A percentile compares a stretch with the other conserved stretches of the same genome.
phyloP scores from a whole-genome alignment of 495 filamentous ascomycete species.

The Extremus antarcticus region DNA sequence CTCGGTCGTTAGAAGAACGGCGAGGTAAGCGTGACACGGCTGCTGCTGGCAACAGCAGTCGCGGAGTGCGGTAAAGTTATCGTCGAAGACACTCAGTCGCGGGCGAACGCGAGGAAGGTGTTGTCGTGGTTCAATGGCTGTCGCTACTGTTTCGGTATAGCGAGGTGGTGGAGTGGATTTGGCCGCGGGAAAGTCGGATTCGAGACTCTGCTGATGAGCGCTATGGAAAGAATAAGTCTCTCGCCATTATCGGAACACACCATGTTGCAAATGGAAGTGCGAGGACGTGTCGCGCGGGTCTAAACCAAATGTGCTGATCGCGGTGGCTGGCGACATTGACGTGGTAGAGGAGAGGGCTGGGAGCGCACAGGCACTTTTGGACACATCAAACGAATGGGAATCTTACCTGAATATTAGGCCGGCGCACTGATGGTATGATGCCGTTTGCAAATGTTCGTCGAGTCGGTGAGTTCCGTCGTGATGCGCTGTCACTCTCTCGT shows the following conservation, averaged over 20 bases:
- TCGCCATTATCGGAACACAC: no score
- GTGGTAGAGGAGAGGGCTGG: no score
- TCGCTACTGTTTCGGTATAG: neutral
- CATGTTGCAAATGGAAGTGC: no score
- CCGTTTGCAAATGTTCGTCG: neutral
- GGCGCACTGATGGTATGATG: neutral
- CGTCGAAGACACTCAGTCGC: neutral
- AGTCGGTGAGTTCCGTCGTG: neutral
- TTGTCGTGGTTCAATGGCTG: neutral
- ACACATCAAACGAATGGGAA: no score
- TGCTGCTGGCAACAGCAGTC: constrained; percentile 12
- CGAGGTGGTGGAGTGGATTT: neutral
- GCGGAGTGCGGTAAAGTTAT: neutral
- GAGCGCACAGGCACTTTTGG: no score
- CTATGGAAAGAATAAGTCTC: no score
- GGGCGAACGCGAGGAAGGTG: neutral
- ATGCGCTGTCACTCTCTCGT: neutral
- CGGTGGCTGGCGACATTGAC: no score
- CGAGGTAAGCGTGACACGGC: constrained; percentile 21
- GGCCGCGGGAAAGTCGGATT: neutral
- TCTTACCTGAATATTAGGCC: neutral
- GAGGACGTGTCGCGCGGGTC: no score
- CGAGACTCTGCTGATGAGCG: neutral
- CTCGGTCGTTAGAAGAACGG: constrained; percentile 18
- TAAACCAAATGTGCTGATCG: no score